Evolutionary conservation across 2,329 filamentous ascomycete genomes (phyloP).

Genomic region (Fusarium pseudonygamai): DNA sequence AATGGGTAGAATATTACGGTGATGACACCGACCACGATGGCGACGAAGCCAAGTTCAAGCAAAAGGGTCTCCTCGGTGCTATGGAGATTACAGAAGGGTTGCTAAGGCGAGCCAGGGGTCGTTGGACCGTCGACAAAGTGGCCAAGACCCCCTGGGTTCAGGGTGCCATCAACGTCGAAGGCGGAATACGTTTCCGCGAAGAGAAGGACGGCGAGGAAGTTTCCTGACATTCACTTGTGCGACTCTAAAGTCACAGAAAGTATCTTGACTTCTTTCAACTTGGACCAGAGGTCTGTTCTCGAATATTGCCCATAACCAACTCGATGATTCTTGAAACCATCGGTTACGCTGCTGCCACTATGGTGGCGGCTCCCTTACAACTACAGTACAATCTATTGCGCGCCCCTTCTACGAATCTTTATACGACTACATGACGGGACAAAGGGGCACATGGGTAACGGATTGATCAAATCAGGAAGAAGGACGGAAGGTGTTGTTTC

Average conservation of each 20-base stretch:
- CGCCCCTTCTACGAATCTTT: slow-evolving; percentile 13
- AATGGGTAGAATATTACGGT: slow-evolving; percentile 87
- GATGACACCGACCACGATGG: slow-evolving; percentile 88
- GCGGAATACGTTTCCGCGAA: slow-evolving; percentile 67
- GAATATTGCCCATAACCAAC: background rate
- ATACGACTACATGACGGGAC: slow-evolving; percentile 30
- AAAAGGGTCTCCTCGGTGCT: slow-evolving; percentile 75
- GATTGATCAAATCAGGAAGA: slow-evolving; percentile 19
- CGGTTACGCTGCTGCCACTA: background rate
- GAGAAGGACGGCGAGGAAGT: slow-evolving; percentile 67
- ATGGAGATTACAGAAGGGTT: slow-evolving; percentile 85
- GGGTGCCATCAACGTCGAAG: slow-evolving; percentile 75
- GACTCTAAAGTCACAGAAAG: background rate
- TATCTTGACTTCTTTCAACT: background rate
- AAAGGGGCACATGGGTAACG: slow-evolving; percentile 24
- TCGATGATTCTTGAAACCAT: background rate
- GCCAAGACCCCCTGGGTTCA: slow-evolving; percentile 79
- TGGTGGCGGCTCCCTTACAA: slow-evolving; percentile 1
- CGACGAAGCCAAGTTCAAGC: slow-evolving; percentile 67
- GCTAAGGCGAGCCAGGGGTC: slow-evolving; percentile 81
- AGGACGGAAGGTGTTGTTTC: slow-evolving; percentile 28
- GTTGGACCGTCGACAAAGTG: slow-evolving; percentile 80
- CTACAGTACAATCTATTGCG: slow-evolving; percentile 19
- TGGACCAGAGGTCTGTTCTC: background rate
- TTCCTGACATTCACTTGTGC: slow-evolving; percentile 35